Percentiles rank a stretch among this genome's conserved stretches.
Conservation (phyloP, 116 monocot species). For the Thalassia testudinum region DNA sequence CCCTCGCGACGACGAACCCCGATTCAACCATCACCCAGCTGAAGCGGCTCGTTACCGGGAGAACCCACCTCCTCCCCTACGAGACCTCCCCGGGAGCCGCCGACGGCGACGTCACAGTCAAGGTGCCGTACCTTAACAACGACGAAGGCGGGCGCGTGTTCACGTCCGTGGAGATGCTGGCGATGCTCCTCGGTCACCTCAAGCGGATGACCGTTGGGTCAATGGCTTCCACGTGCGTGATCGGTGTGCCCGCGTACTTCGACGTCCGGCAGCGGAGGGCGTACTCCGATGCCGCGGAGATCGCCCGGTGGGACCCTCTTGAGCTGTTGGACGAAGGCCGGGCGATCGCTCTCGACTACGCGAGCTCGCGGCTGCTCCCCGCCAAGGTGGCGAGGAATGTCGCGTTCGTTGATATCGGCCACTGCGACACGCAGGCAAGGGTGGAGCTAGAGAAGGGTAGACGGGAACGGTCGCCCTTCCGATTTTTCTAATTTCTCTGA, state of each 20-base stretch:
- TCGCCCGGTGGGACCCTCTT: constrained; percentile 65
- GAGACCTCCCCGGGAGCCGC: constrained; percentile 18
- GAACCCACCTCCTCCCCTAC: constrained; percentile 22
- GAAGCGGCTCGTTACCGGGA: constrained; percentile 56
- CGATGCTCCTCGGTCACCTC: constrained; percentile 59
- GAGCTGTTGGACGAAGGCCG: constrained; percentile 57
- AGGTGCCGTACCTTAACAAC: constrained; percentile 12
- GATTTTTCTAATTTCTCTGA: no score
- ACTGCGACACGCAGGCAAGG: constrained; percentile 77
- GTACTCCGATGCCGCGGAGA: constrained; percentile 62
- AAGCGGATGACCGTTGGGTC: constrained; percentile 34
- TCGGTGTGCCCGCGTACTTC: constrained; percentile 74
- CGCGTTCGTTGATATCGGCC: constrained; percentile 69
- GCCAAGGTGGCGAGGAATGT: constrained; percentile 12
- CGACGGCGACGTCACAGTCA: constrained; percentile 15
- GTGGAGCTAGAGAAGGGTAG: constrained; percentile 29
- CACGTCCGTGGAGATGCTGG: constrained; percentile 57
- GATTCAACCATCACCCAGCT: constrained; percentile 37
- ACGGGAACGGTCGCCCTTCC: no score
- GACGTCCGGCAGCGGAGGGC: constrained; percentile 39
- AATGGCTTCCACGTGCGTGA: constrained; percentile 45
- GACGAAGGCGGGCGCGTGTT: constrained; percentile 12
- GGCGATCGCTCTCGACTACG: constrained; percentile 73
- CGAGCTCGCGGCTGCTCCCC: constrained; percentile 29
- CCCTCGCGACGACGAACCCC: constrained; percentile 28